phyloP scores from a whole-genome alignment of 140 eudicot species.

The Stevia rebaudiana region DNA sequence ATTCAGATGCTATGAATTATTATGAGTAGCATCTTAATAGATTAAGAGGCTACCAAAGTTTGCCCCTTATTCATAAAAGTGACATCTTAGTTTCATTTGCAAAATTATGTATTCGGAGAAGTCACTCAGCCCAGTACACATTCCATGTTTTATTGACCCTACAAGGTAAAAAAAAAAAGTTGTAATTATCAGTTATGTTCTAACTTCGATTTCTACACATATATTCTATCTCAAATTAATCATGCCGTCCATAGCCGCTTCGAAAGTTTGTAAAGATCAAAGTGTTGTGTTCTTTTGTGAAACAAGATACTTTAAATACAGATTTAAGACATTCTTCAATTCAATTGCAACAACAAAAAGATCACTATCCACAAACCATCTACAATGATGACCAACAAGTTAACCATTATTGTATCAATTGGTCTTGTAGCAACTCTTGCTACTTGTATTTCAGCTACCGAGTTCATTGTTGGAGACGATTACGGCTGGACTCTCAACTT shows the following conservation, averaged over 20 bases:
- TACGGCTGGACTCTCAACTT: constrained; percentile 29
- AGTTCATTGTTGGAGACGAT: constrained; percentile 38
- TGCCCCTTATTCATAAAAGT: no score
- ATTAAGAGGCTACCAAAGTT: no score
- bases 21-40: no score
- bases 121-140: no score
- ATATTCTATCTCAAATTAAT: background rate
- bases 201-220: background rate
- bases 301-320: constrained; percentile 14
- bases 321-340: background rate
- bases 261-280: background rate
- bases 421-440: constrained; percentile 21
- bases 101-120: no score
- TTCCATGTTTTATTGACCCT: no score
- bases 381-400: constrained; percentile 12
- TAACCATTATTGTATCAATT: background rate
- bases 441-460: constrained; percentile 31
- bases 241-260: constrained; percentile 20
- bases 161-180: no score
- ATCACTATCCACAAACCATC: background rate
- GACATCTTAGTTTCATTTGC: no score
- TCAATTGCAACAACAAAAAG: background rate
- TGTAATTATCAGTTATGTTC: no score
- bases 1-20: no score
- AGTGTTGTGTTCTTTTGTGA: background rate